These are phyloP conservation scores for Cryptococcus jaspeensis DNA, from an alignment of 1,284 basidiomycete species.

Conservation along the genomic window DNA sequence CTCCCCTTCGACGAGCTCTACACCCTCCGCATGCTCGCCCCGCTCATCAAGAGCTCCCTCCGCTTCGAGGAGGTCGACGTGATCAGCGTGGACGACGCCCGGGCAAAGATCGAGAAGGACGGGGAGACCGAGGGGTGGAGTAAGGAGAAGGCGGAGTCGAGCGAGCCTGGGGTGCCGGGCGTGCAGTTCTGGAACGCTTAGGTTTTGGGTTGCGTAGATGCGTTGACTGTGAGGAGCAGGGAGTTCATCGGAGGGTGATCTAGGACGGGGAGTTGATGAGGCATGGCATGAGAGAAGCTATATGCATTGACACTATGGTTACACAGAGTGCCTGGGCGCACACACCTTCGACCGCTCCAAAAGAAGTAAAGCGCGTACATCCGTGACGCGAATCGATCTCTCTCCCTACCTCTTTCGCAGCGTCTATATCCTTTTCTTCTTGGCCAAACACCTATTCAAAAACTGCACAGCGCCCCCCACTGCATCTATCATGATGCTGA, in stretches of 20 bases:
- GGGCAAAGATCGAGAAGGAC: conserved; percentile 30
- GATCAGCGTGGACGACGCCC: conserved; percentile 67
- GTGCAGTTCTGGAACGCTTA: conserved; percentile 69
- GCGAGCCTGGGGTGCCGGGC: conserved; percentile 83
- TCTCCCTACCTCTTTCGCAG: too few species aligned
- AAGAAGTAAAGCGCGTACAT: too few species aligned
- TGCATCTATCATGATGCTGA: too few species aligned
- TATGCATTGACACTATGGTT: background rate
- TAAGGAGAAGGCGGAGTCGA: conserved; percentile 63
- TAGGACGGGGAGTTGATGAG: background rate
- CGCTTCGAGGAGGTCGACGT: conserved; percentile 71
- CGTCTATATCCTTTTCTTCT: too few species aligned
- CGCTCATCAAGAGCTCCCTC: conserved; percentile 83
- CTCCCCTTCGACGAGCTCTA: conserved; percentile 82
- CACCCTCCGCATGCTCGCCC: conserved; percentile 69
- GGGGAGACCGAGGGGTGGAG: conserved; percentile 40
- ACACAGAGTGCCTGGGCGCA: too few species aligned
- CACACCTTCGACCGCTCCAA: too few species aligned
- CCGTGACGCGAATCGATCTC: too few species aligned
- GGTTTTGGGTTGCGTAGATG: background rate
- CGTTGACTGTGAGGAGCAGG: background rate
- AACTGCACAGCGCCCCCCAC: too few species aligned
- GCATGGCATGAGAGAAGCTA: background rate
- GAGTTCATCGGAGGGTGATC: too few species aligned
- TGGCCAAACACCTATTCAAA: too few species aligned